A percentile compares a stretch with the other conserved stretches of the same genome.
Conservation (phyloP, 2,329 filamentous ascomycete species). For the Leptodontidium sp. region DNA sequence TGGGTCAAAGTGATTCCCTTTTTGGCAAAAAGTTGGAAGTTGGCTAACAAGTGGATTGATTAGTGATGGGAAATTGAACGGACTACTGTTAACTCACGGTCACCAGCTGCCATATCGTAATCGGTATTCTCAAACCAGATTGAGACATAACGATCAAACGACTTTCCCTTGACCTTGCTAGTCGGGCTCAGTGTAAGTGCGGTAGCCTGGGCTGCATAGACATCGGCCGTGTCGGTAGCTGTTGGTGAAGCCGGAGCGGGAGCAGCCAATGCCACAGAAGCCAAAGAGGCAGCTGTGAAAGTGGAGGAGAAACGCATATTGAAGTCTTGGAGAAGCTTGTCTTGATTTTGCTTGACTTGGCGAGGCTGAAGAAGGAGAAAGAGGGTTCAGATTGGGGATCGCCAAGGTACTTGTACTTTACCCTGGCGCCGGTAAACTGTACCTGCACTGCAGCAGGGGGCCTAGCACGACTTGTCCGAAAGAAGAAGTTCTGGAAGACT, state of each 20-base stretch:
- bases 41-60: conserved; percentile 52
- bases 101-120: conserved; percentile 68
- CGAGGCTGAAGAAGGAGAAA: conserved; percentile 31
- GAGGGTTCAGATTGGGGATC: conserved; percentile 26
- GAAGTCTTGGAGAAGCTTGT: conserved; percentile 27
- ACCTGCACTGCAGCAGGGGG: conserved; percentile 24
- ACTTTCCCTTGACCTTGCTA: conserved; percentile 72
- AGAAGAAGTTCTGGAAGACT: conserved; percentile 24
- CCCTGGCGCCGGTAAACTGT: conserved; percentile 2
- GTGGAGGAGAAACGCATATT: conserved; percentile 40
- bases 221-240: conserved; percentile 58
- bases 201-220: conserved; percentile 65
- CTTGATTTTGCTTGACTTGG: conserved; percentile 20
- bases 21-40: conserved; percentile 63
- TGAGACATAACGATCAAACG: conserved; percentile 75
- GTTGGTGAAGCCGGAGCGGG: conserved; percentile 48
- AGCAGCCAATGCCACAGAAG: conserved; percentile 42
- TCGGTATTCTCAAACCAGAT: conserved; percentile 84
- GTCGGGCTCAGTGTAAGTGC: conserved; percentile 67
- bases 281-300: conserved; percentile 40
- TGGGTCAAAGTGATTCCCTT: conserved; percentile 69
- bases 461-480: conserved; percentile 9
- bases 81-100: conserved; percentile 58
- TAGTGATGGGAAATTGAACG: conserved; percentile 41
- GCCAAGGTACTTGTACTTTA: conserved; percentile 39